Percentiles rank a stretch among this genome's conserved stretches.
phyloP scores from a whole-genome alignment of 306 rosid genomes.

The Adenanthera pavonina region DNA sequence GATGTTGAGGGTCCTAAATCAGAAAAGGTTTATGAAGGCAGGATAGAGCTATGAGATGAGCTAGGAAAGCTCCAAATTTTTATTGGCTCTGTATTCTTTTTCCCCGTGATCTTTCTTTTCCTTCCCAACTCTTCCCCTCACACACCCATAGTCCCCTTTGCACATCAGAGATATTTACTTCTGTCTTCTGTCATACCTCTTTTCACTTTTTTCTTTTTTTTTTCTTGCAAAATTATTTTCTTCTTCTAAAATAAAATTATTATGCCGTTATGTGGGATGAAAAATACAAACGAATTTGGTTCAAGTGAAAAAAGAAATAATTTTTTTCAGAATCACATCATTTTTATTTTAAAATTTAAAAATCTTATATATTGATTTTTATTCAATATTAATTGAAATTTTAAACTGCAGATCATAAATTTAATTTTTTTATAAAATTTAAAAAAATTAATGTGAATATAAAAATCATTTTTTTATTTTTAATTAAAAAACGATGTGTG shows the following conservation, averaged over 20 bases:
- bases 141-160: constrained; percentile 26
- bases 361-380: background rate
- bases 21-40: constrained; percentile 45
- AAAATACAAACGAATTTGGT: background rate
- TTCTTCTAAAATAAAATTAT: background rate
- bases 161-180: constrained; percentile 25
- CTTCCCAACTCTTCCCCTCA: constrained; percentile 28
- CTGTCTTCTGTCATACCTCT: constrained; percentile 26
- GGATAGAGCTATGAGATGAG: constrained; percentile 25
- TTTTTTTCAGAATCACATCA: background rate
- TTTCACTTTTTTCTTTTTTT: background rate
- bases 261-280: background rate
- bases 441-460: background rate
- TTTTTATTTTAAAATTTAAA: background rate
- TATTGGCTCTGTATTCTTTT: constrained; percentile 47
- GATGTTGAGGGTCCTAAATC: constrained; percentile 34
- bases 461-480: background rate
- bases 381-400: background rate
- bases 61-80: constrained; percentile 41
- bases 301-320: no score
- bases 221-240: background rate
- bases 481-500: background rate
- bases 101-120: constrained; percentile 19
- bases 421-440: background rate
- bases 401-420: background rate